Base-by-base conservation (phyloP, 2,329 filamentous ascomycete genomes). In the Cladosporium sp. region DNA sequence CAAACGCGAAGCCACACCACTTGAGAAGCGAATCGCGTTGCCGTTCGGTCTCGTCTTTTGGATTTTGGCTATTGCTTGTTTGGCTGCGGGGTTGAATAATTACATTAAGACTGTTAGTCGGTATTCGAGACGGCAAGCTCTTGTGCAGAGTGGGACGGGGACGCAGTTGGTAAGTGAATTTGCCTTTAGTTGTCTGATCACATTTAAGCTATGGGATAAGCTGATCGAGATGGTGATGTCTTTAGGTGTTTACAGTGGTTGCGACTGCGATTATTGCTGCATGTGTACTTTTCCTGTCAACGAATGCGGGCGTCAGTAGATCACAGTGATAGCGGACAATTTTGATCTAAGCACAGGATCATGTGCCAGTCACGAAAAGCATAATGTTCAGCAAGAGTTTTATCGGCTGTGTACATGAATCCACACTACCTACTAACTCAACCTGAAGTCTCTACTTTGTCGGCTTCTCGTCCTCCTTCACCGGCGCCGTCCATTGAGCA, bases 111-210 rank as follows among this genome's bases (percentile, higher is more conserved):
- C 77, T 59, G 83, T 97, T 19, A 86, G 86, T 59, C 85, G 88
- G 64, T 98, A 95, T 67, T 86, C 86, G 59, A 77, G 79, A 33
- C 82, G 84, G 57, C 78, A 78, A 20, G 93, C 93, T 0, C 78
- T 97, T 55, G 93, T 98, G 33, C 93, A 98, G 72, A 86, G 83
- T 25, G 93, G 93, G 1, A 93, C 88, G 86, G 92, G 89, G 69
- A 97, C 93, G 32, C 91, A 97, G 66, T 68, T 84, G 36, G 86
- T 95, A 41, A 57, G 67, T 61, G 13, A 33, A 8, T 30, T 42
- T 40, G 13, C 18, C 15, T 7, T 13, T 30, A 27, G 4, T 15
- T 18, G 11, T 8, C 29, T 45, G 40, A 56, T 54, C 51, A 49
- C 57, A 50, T 30, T 45, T 40, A 25, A 48, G 25, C 7, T 38